Evolutionary conservation across 2,329 filamentous ascomycete genomes (phyloP).

Genomic region (Diatrype stigma): DNA sequence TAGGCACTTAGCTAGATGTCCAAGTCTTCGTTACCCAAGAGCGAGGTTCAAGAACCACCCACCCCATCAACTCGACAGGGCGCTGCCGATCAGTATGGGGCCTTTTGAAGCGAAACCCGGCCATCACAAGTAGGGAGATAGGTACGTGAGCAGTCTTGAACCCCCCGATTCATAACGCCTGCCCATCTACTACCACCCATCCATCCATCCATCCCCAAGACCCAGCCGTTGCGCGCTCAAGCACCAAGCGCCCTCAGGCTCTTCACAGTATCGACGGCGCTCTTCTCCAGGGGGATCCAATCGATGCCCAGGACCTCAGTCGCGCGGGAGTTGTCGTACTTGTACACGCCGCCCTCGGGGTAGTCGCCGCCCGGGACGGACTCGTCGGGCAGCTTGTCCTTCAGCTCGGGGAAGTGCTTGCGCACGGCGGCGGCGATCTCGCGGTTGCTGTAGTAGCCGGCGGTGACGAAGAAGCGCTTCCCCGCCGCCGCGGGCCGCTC

Average conservation of each 20-base stretch:
- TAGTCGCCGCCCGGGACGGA: slow-evolving; percentile 40
- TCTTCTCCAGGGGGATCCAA: slow-evolving; percentile 59
- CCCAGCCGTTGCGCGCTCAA: slow-evolving; percentile 6
- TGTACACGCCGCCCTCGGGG: slow-evolving; percentile 40
- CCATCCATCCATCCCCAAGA: too few species aligned
- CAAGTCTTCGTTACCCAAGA: too few species aligned
- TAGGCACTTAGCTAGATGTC: too few species aligned
- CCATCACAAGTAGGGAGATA: too few species aligned
- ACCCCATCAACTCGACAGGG: too few species aligned
- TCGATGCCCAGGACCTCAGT: slow-evolving; percentile 58
- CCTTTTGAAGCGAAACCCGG: too few species aligned
- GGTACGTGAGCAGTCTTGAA: too few species aligned
- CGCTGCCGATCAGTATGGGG: too few species aligned
- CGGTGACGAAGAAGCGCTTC: slow-evolving; percentile 46
- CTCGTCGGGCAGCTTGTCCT: slow-evolving; percentile 41
- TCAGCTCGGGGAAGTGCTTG: slow-evolving; percentile 46
- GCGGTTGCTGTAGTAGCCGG: slow-evolving; percentile 43
- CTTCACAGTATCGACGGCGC: slow-evolving; percentile 59
- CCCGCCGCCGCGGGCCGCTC: slow-evolving; percentile 45
- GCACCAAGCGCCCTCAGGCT: slow-evolving; percentile 50
- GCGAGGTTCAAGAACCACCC: too few species aligned
- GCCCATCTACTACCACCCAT: too few species aligned
- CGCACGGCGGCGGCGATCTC: slow-evolving; percentile 40
- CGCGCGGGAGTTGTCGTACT: slow-evolving; percentile 55
- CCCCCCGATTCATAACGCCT: too few species aligned